Evolutionary conservation across 179 eudicot species (phyloP), one percentile per base, ranked within the genome.

Genomic region (Camellia oleifera): DNA sequence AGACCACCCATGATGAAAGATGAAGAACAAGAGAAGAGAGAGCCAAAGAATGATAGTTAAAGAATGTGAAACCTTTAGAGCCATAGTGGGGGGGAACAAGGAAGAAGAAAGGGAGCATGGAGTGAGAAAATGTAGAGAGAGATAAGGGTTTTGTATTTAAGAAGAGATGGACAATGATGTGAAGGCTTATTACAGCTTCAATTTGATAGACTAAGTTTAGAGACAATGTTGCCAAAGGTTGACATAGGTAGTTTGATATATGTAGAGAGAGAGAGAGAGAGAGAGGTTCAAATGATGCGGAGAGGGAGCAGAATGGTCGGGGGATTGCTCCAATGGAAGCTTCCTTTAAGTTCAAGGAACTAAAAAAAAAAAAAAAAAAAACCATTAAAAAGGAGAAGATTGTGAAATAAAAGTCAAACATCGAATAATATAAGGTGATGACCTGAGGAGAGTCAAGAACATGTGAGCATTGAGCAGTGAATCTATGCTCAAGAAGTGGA

Each of bases 271-370:
- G 61, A 46, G 52, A 15, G 56, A 46, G 80, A 75, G 63, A 66
- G 60, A 23, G 46, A 75, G 69, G 65, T 45, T 40, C 32, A 75
- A 17, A 0, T 20, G 69, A 45, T 18, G 78, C 69, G 69, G 78
- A n/a, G 78, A 62, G 78, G 78, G 18, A 45, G 69, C 56, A 62
- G 40, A 18, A 62, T 75, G 53, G 78, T 62, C 44, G 78, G 69
- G 15, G 32, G 15, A 69, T n/a, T 72, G 26, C 56, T 72, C 26
- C 81, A 56, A 83, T 17, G 75, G 75, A 76, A 77, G 81, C 74
- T 81, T 77, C 57, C 83, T 83, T 86, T 63, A 67, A 83, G 85
- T 82, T 84, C 81, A 86, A 83, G 88, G 83, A 83, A 83, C 68
- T 45, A 60, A 61, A 32, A 32, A 32, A 32, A 26, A 26, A 26